phyloP scores from a whole-genome alignment of 306 rosid genomes.

The Sicyos baderoa region DNA sequence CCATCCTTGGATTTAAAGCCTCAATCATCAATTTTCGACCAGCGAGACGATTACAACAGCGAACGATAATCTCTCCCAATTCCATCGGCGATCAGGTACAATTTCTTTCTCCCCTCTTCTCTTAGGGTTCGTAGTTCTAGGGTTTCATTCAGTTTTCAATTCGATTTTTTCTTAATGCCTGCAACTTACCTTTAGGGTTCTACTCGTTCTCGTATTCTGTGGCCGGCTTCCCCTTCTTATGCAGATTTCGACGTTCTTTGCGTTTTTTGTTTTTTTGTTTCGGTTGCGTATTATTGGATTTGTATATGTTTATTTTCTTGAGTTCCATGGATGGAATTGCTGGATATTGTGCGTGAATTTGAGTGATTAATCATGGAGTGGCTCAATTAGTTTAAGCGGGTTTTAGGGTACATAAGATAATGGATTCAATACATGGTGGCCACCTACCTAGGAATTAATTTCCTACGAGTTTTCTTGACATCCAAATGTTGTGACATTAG shows the following conservation, averaged over 20 bases:
- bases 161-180: neutral
- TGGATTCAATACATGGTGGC: too few species aligned
- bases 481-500: too few species aligned
- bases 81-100: constrained; percentile 6
- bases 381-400: too few species aligned
- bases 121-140: neutral
- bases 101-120: neutral
- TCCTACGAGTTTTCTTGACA: too few species aligned
- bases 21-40: neutral
- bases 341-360: neutral
- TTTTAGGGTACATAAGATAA: too few species aligned
- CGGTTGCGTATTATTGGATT: neutral
- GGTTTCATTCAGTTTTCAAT: neutral
- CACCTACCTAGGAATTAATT: too few species aligned
- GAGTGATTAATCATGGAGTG: neutral
- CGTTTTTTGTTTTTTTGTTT: neutral
- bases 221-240: neutral
- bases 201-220: neutral
- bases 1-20: too few species aligned
- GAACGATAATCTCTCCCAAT: neutral
- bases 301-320: neutral
- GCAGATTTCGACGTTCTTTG: neutral
- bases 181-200: constrained; percentile 5
- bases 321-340: neutral
- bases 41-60: neutral